Evolutionary conservation across 352 stramenopile genomes (phyloP).

Genomic region (Globisporangium camurandrum): DNA sequence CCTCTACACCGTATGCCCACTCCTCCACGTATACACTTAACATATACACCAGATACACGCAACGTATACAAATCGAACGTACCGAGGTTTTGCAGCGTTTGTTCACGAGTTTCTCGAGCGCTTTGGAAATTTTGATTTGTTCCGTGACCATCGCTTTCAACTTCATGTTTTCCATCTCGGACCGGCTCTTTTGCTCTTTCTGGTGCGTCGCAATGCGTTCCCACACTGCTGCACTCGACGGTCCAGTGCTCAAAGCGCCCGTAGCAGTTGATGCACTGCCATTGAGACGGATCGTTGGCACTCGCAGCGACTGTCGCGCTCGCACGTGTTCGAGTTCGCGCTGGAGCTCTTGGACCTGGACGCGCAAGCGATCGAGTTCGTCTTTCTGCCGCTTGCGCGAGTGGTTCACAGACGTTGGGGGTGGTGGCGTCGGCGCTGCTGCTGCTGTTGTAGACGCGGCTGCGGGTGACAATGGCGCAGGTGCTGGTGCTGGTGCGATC

Average conservation of each 20-base stretch:
- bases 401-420: slow-evolving; percentile 22
- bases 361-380: slow-evolving; percentile 34
- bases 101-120: slow-evolving; percentile 44
- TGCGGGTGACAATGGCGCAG: background rate
- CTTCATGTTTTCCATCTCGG: slow-evolving; percentile 62
- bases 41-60: background rate
- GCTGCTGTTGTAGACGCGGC: background rate
- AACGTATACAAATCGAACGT: background rate
- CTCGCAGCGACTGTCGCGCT: background rate
- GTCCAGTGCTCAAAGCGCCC: background rate
- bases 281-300: background rate
- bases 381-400: slow-evolving; percentile 52
- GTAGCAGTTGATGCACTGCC: background rate
- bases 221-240: slow-evolving; percentile 25
- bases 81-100: slow-evolving; percentile 41
- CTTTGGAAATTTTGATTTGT: slow-evolving; percentile 49
- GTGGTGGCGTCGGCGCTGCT: background rate
- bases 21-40: background rate
- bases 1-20: no score
- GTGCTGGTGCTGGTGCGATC: background rate
- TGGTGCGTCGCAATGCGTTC: slow-evolving; percentile 56
- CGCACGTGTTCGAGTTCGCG: slow-evolving; percentile 25
- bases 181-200: slow-evolving; percentile 59
- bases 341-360: slow-evolving; percentile 52
- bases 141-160: slow-evolving; percentile 47